phyloP scores from a whole-genome alignment of 331 rosid species.

The Cucumis variabilis region DNA sequence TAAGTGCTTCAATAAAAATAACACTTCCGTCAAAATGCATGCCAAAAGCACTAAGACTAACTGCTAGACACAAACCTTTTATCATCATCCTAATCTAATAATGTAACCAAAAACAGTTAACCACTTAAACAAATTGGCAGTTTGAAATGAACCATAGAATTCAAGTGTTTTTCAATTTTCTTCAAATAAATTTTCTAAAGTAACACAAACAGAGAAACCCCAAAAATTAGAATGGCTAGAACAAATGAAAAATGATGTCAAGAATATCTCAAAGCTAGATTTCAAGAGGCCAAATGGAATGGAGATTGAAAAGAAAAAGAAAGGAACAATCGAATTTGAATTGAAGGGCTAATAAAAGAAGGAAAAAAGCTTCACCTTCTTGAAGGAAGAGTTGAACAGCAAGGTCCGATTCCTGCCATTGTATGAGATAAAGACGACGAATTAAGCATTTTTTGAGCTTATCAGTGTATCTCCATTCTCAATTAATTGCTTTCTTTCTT shows the following conservation, averaged over 20 bases:
- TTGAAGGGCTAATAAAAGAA: neutral
- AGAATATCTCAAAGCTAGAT: neutral
- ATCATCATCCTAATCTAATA: neutral
- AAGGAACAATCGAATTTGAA: neutral
- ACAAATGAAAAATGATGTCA: neutral
- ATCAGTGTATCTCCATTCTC: neutral
- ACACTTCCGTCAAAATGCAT: neutral
- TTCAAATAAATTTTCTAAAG: neutral
- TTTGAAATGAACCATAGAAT: neutral
- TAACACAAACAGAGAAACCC: neutral
- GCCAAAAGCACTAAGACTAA: neutral
- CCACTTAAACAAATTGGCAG: neutral
- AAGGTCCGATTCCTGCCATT: constrained; percentile 16
- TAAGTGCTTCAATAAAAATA: neutral
- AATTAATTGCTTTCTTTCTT: neutral
- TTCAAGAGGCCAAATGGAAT: neutral
- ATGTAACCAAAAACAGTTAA: neutral
- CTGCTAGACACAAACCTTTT: neutral
- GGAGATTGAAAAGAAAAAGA: neutral
- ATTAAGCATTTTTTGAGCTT: neutral
- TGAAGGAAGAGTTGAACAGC: constrained; percentile 21
- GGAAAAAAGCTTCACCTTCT: neutral
- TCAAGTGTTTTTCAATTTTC: neutral
- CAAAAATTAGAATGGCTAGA: neutral
- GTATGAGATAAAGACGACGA: neutral